Base-by-base conservation (phyloP, 169 alveolate genomes). In the Cryptosporidium viatorum region DNA sequence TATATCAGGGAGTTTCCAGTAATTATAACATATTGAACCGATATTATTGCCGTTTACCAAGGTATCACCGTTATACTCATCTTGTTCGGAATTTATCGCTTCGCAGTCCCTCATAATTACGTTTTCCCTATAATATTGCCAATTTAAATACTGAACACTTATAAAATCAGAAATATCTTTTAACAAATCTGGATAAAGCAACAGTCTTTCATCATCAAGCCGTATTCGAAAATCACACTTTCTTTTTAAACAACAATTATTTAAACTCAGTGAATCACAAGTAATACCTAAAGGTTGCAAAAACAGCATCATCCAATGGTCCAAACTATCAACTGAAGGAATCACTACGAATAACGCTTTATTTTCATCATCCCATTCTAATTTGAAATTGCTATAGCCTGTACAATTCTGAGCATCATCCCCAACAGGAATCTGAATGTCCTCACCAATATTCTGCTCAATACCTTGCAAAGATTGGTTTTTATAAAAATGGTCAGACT, bases 221-320 rank as follows among this genome's bases (percentile, higher is more conserved):
- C 89, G 39, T 80, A 80, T 65, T 80, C 65, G 16, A 62, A 80
- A 80, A 26, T 80, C 69, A 14, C 89, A 80, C 14, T 62, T 80
- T 33, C 68, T 50, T 31, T 41, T 35, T 60, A 39, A 26, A 48
- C 89, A 80, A 29, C 89, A 80, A 48, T 80, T 80, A 18, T 62
- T 41, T 39, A 80, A 21, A 41, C 33, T 16, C 23, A 80, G 48
- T 1, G 89, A 80, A 37, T 80, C 89, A 62, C 58, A 59, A 14
- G 89, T 80, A 62, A 80, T 80, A 14, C 89, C 89, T 16, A 80
- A 26, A 18, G 89, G 89, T 65, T 80, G 89, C 35, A 80, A 33
- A 80, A 80, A 80, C 31, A 80, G 35, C 89, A 80, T 80, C 73
- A 80, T 65, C 89, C 89, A 80, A 39, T 80, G 89, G 50, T 80